Base-by-base conservation (phyloP, 176 grass and related monocot species). In the Poa pratensis region DNA sequence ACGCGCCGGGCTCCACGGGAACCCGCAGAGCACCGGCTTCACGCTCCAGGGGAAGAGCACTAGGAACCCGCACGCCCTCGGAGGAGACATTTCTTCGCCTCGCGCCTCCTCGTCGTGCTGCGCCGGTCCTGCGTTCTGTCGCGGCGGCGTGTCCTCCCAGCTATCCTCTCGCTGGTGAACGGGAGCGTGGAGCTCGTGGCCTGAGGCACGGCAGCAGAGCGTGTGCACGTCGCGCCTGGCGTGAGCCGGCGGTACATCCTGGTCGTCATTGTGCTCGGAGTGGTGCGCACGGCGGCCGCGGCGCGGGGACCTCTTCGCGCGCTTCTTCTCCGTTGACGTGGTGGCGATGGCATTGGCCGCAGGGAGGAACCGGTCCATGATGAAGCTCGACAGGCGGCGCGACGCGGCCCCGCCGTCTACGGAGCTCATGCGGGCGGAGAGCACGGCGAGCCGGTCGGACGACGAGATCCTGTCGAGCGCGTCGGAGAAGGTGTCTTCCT, bases 291-390 rank as follows among this genome's bases (percentile, higher is more conserved):
- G 10, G 40, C 73, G 78, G 58, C 32, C 20, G 40, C 73, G 78
- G 70, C 77, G 84, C 22, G 46, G 63, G 3, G 83, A 17, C 19
- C 74, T 72, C 50, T 86, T 91, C 0, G 68, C 82, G 24, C 28
- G 86, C 51, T 67, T 91, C 51, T 67, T 91, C 39, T 85, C 79
- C 23, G 73, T 76, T 0, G 89, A 93, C 28, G 95, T 91, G 78
- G 83, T 87, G 91, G 95, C 95, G 34, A 98, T 84, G 51, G 87
- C 89, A 55, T 87, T 93, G 40, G 95, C 95, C 4, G 95, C 95
- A 12, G 93, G 93, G 60, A 97, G 95, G 82, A 97, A 97, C 9
- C 95, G 89, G 48, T 95, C 91, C 95, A 97, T 97, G 76, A 95
- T 95, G 85, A 95, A 97, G 86, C 91, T 93, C 16, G 91, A 86